phyloP scores from a whole-genome alignment of 208 protist species.

The Zelonia costaricensis region DNA sequence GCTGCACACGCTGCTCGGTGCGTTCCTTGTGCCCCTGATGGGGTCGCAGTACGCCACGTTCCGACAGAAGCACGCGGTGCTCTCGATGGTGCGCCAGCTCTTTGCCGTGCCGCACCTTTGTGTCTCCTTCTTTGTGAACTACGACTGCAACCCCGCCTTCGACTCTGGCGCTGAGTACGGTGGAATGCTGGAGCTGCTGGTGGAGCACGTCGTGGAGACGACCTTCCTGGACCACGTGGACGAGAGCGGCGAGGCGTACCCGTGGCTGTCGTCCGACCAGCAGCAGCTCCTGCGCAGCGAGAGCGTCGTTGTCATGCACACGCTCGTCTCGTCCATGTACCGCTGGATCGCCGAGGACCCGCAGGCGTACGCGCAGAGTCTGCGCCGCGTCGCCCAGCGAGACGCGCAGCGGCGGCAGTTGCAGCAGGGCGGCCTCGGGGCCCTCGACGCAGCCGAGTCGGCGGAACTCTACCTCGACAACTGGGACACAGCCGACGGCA shows the following conservation, averaged over 20 bases:
- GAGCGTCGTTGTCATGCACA: constrained; percentile 64
- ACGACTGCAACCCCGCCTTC: constrained; percentile 85
- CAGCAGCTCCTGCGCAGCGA: constrained; percentile 77
- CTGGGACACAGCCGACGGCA: constrained; percentile 29
- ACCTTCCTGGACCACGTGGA: constrained; percentile 56
- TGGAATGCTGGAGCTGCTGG: constrained; percentile 76
- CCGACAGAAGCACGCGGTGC: constrained; percentile 79
- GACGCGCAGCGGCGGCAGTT: constrained; percentile 8
- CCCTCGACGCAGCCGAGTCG: constrained; percentile 9
- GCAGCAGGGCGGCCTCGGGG: neutral
- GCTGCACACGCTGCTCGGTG: constrained; percentile 64
- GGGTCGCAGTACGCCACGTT: constrained; percentile 59
- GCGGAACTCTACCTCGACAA: constrained; percentile 45
- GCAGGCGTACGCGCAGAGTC: constrained; percentile 38
- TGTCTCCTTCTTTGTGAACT: constrained; percentile 85
- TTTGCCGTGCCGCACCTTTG: constrained; percentile 66
- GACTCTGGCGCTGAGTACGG: constrained; percentile 67
- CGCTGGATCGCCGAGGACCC: constrained; percentile 84
- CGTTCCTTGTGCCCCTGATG: constrained; percentile 70
- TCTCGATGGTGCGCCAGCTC: constrained; percentile 69
- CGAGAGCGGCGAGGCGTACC: constrained; percentile 28
- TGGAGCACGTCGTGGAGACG: constrained; percentile 74
- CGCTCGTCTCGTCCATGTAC: constrained; percentile 59
- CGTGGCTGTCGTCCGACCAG: constrained; percentile 74
- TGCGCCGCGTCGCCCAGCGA: constrained; percentile 5